A percentile compares a stretch with the other conserved stretches of the same genome.
Conservation (phyloP, 176 grass and related monocot species). For the Carex pumila region DNA sequence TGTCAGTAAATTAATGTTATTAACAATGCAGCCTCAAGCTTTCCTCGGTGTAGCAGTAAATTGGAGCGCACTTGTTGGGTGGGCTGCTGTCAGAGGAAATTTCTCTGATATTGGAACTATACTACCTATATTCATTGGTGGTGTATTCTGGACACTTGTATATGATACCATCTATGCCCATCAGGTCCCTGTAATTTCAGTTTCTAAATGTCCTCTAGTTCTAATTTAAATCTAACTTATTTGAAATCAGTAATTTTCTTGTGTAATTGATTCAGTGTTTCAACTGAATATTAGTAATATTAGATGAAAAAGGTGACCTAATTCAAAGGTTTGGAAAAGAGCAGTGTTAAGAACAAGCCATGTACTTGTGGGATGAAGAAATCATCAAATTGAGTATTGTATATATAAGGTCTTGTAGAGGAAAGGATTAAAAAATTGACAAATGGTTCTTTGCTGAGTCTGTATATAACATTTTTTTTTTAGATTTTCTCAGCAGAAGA, state of each 20-base stretch:
- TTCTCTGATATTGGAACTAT: constrained; percentile 21
- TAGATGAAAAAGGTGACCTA: background rate
- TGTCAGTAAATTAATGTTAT: background rate
- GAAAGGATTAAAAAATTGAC: background rate
- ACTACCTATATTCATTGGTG: constrained; percentile 28
- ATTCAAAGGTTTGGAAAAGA: background rate
- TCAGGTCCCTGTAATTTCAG: constrained; percentile 22
- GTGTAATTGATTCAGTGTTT: background rate
- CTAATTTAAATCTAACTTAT: background rate
- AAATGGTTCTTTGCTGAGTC: background rate
- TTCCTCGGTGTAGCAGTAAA: constrained; percentile 43
- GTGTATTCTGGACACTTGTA: constrained; percentile 46
- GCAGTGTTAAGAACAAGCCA: background rate
- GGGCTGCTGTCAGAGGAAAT: constrained; percentile 36
- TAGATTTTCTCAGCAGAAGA: background rate
- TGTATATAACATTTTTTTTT: background rate
- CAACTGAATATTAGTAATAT: background rate
- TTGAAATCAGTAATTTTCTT: background rate
- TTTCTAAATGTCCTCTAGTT: background rate
- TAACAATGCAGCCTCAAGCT: constrained; percentile 33
- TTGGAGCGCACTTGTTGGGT: constrained; percentile 39
- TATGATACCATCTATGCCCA: constrained; percentile 57
- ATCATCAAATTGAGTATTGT: background rate
- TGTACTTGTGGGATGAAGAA: background rate
- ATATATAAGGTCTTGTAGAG: background rate